A percentile compares a stretch with the other conserved stretches of the same genome.
Conservation (phyloP, 2,329 filamentous ascomycete genomes). For the Trichoderma gracile region DNA sequence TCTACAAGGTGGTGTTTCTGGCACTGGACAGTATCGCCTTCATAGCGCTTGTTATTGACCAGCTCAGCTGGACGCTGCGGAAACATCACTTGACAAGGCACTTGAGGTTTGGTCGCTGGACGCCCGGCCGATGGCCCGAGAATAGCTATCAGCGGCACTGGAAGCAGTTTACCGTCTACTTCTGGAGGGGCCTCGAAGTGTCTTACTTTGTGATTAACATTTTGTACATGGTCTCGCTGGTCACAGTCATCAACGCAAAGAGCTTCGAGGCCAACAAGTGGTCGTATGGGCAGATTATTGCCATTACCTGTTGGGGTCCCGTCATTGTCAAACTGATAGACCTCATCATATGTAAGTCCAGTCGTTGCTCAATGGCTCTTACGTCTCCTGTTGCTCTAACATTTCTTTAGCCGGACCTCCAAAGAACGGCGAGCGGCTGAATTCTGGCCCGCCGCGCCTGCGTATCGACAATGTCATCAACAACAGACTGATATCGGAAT, state of each 20-base stretch:
- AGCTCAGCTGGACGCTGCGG: conserved; percentile 42
- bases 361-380: not conserved
- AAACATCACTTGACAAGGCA: conserved; percentile 39
- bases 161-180: conserved; percentile 35
- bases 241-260: conserved; percentile 40
- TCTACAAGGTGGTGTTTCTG: conserved; percentile 43
- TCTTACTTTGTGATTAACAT: conserved; percentile 42
- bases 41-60: conserved; percentile 38
- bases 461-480: conserved; percentile 45
- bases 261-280: conserved; percentile 41
- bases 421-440: conserved; percentile 40
- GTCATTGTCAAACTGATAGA: conserved; percentile 45
- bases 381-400: conserved; percentile 28
- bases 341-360: conserved; percentile 40
- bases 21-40: conserved; percentile 42
- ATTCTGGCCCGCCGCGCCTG: conserved; percentile 42
- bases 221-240: conserved; percentile 43
- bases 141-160: conserved; percentile 36
- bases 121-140: conserved; percentile 37
- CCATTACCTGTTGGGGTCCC: conserved; percentile 44
- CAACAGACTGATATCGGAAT: conserved; percentile 30
- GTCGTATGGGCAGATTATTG: conserved; percentile 44
- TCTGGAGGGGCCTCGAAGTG: conserved; percentile 42
- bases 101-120: conserved; percentile 37
- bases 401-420: conserved; percentile 39